A percentile compares a stretch with the other conserved stretches of the same genome.
These are phyloP conservation scores for Tricholoma hemisulphureum DNA, from an alignment of 768 basidiomycete genomes.

Conservation along the genomic window DNA sequence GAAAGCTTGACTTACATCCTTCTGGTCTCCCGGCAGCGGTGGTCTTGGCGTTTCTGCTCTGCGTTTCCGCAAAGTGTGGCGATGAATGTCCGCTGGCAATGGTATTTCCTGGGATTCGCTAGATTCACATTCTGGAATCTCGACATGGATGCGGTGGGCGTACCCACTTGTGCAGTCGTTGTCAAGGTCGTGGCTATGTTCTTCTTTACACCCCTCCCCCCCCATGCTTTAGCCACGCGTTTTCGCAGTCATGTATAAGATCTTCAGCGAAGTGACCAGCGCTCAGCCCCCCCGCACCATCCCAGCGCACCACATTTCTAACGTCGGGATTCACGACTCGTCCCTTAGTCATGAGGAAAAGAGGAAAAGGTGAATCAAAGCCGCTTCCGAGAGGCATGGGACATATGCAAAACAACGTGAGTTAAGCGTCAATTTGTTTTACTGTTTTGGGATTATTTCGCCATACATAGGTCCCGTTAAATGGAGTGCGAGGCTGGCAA, in stretches of 20 bases:
- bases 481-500: background rate
- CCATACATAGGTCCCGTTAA: background rate
- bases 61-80: background rate
- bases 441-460: background rate
- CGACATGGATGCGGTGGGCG: background rate
- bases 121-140: background rate
- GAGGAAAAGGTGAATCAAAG: background rate
- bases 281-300: background rate
- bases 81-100: background rate
- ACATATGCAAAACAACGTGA: background rate
- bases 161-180: background rate
- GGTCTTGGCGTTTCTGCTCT: no score
- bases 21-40: background rate
- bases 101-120: background rate
- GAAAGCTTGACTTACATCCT: background rate
- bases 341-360: background rate
- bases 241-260: background rate
- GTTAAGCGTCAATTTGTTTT: background rate
- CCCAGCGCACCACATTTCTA: background rate
- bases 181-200: constrained; percentile 7
- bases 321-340: background rate
- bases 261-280: background rate
- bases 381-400: background rate
- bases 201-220: background rate
- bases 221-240: constrained; percentile 4